Conservation (phyloP, 345 rosid genomes). For the Trapa bicornis region DNA sequence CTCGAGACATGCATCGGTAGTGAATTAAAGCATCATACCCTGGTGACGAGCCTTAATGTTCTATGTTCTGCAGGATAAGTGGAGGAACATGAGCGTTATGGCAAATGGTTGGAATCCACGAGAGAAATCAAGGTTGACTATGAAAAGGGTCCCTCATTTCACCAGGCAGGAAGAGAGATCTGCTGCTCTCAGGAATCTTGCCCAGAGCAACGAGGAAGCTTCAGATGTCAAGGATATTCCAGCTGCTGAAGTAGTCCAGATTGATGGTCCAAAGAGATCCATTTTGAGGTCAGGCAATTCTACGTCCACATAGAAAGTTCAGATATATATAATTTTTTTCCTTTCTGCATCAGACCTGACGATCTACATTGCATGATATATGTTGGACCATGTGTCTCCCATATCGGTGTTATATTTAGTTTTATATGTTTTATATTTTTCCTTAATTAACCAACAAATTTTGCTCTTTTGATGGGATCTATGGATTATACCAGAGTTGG, state of each 20-base stretch:
- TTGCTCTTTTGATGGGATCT: background rate
- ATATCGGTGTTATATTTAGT: background rate
- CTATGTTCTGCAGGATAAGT: constrained; percentile 60
- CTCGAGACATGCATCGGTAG: too few species aligned
- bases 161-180: constrained; percentile 52
- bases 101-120: constrained; percentile 90
- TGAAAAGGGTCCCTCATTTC: constrained; percentile 44
- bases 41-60: constrained; percentile 12
- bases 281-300: constrained; percentile 49
- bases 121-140: constrained; percentile 59
- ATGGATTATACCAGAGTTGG: background rate
- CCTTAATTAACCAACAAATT: background rate
- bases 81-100: constrained; percentile 99
- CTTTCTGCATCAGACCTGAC: too few species aligned
- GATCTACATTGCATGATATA: too few species aligned
- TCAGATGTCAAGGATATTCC: constrained; percentile 41
- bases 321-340: too few species aligned
- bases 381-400: too few species aligned
- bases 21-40: background rate
- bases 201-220: constrained; percentile 62
- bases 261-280: constrained; percentile 49
- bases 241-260: constrained; percentile 25
- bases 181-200: constrained; percentile 12
- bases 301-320: too few species aligned
- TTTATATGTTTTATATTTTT: background rate